These are phyloP conservation scores for Acanthamoeba polyphaga DNA, from an alignment of 208 protist species.

Conservation along the genomic window DNA sequence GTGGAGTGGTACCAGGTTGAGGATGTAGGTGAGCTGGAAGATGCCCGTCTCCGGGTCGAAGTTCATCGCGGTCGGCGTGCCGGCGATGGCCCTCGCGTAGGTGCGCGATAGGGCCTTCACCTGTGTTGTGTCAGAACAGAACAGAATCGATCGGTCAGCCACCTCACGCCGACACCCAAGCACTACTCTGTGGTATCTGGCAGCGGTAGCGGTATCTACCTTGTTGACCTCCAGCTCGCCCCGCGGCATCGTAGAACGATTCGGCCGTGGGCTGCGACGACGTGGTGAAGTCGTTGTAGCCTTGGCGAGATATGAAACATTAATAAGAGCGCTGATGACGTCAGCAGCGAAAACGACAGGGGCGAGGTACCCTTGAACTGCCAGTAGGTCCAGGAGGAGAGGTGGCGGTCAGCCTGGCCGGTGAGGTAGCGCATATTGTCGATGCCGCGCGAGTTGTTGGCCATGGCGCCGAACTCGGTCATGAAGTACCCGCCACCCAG, in stretches of 20 bases:
- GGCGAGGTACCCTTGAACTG: conserved; percentile 79
- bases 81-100: conserved; percentile 81
- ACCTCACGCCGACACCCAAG: no score
- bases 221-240: conserved; percentile 78
- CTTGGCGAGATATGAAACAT: not conserved
- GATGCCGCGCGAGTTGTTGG: conserved; percentile 74
- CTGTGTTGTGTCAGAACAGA: not conserved
- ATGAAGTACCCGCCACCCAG: conserved; percentile 69
- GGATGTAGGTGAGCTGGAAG: conserved; percentile 78
- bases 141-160: not conserved
- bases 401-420: conserved; percentile 76
- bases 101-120: conserved; percentile 79
- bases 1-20: conserved; percentile 40
- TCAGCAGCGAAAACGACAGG: not conserved
- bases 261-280: conserved; percentile 63
- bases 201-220: not conserved
- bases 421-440: conserved; percentile 81
- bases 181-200: no score
- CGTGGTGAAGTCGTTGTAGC: conserved; percentile 85
- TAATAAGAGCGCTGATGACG: not conserved
- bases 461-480: conserved; percentile 85
- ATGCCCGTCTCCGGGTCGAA: conserved; percentile 76
- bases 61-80: conserved; percentile 54
- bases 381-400: conserved; percentile 85
- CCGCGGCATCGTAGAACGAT: conserved; percentile 81